Percentiles rank a stretch among this genome's conserved stretches.
Evolutionary conservation across 2,329 filamentous ascomycete genomes (phyloP).

Genomic region (Cladophialophora yegresii): DNA sequence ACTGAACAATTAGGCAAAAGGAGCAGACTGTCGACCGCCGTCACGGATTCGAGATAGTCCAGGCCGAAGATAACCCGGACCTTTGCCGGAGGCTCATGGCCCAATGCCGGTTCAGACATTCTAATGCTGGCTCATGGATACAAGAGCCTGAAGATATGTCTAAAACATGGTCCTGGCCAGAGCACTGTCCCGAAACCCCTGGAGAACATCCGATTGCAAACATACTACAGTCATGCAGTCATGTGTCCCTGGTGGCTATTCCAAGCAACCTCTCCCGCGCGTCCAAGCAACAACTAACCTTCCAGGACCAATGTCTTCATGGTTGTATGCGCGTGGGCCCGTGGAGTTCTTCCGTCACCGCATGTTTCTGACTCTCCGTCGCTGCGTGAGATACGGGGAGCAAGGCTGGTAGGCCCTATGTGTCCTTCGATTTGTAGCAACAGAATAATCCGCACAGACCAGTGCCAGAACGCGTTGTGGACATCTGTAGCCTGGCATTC

Average conservation of each 20-base stretch:
- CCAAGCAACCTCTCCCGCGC: not conserved
- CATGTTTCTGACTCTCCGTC: not conserved
- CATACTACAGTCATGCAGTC: not conserved
- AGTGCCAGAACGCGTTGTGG: not conserved
- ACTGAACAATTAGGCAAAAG: conserved; percentile 7
- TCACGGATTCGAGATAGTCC: not conserved
- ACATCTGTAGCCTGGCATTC: not conserved
- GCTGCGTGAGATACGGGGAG: not conserved
- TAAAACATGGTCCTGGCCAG: not conserved
- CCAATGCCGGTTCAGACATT: not conserved
- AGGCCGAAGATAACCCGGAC: conserved; percentile 14
- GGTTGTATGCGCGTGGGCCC: not conserved
- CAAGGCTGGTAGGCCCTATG: not conserved
- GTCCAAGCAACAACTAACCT: not conserved
- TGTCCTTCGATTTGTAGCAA: too few species aligned
- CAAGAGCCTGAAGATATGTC: not conserved
- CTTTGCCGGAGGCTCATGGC: not conserved
- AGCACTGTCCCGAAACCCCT: not conserved
- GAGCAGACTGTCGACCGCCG: not conserved
- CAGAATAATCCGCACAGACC: too few species aligned
- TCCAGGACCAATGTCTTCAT: not conserved
- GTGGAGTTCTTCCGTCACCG: not conserved
- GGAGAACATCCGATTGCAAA: not conserved
- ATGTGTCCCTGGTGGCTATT: not conserved
- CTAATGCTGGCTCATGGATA: not conserved